A percentile compares a stretch with the other conserved stretches of the same genome.
These are phyloP conservation scores for Chrysosporium queenslandicum DNA, from an alignment of 2,329 filamentous ascomycete species.

Conservation along the genomic window DNA sequence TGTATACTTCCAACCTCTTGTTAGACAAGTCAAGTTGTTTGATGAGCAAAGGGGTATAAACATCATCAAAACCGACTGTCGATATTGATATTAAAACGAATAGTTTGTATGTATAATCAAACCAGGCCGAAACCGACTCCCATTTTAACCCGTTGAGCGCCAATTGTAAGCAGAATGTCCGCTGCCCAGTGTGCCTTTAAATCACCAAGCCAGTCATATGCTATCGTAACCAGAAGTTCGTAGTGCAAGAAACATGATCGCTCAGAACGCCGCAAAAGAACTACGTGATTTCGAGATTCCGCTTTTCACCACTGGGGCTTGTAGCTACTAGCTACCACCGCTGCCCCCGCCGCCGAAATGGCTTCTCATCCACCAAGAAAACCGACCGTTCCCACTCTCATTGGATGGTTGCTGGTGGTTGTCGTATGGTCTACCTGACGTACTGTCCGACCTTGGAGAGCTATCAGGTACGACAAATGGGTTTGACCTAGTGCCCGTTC, in stretches of 20 bases:
- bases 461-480: slow-evolving; percentile 1
- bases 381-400: slow-evolving; percentile 1
- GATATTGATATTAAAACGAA: not conserved
- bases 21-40: not conserved
- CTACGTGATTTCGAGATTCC: not conserved
- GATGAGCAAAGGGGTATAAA: not conserved
- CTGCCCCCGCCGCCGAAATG: slow-evolving; percentile 15
- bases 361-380: slow-evolving; percentile 16
- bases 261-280: not conserved
- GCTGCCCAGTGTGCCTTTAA: not conserved
- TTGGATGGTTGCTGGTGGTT: not conserved
- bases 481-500: not conserved
- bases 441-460: not conserved
- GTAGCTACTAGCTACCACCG: not conserved
- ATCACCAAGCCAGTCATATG: not conserved
- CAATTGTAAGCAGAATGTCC: not conserved
- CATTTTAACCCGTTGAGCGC: not conserved
- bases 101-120: not conserved
- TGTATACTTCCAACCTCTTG: not conserved
- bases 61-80: not conserved
- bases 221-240: not conserved
- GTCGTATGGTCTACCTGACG: not conserved
- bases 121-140: not conserved
- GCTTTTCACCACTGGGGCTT: no score
- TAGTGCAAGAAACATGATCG: not conserved